Evolutionary conservation across 2,329 filamentous ascomycete genomes (phyloP), one percentile per base, ranked within the genome.

Genomic region (Lasiodiplodia citricola): DNA sequence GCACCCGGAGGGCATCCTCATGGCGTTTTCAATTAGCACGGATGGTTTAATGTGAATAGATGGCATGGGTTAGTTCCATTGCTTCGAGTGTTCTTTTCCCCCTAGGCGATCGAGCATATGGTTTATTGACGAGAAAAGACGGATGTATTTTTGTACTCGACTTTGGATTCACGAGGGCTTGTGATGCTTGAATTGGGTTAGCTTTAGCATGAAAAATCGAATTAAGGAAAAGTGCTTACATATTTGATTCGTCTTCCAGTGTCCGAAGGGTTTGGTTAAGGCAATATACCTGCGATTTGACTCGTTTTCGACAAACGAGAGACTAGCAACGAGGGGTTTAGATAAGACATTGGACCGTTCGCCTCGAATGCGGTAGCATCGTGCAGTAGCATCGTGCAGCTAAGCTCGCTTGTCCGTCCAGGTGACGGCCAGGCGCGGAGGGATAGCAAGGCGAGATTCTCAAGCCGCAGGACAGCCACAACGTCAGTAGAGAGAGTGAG

Each of bases 51-150:
- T 64, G 47, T 52, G 52, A 38, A 64, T 51, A 64, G 47, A 64
- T 52, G 47, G 47, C 18, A 64, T 64, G 60, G 60, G 44, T 4
- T 64, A 64, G 11, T 8, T 21, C 37, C 47, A 64, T 64, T 50
- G 44, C 31, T 64, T 50, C n/a, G 60, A 52, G 23, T 52, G 60
- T 64, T 64, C 41, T 10, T 64, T 41, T 38, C 31, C 47, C 58
- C 60, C 47, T 64, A 64, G 37, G 60, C 58, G 58, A 62, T 51
- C 35, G 41, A 50, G 58, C 47, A n/a, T 52, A 64, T 38, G 60
- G 25, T 64, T 52, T 64, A 52, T 52, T 64, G 47, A 64, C 38
- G 60, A 64, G 44, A 52, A 63, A 57, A 52, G 60, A 64, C 31
- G 60, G 47, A 18, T 64, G 38, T 28, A 52, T 57, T 57, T 11